A percentile compares a stretch with the other conserved stretches of the same genome.
Conservation (phyloP, 306 rosid species). For the Boehmeria nivea region DNA sequence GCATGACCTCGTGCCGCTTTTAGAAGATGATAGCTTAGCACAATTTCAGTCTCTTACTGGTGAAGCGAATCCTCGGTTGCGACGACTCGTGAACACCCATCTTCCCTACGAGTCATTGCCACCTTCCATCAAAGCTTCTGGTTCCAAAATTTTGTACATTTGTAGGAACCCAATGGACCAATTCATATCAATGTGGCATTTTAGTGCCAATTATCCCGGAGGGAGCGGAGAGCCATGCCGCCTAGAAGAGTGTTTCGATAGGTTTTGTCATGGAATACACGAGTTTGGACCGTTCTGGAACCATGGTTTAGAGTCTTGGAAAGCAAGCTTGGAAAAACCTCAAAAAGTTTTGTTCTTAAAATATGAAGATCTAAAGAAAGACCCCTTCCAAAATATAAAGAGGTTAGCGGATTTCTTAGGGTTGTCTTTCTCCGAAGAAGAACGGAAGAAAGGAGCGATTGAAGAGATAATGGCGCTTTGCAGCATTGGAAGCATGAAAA, state of each 20-base stretch:
- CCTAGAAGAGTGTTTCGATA: slow-evolving; percentile 37
- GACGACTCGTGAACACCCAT: slow-evolving; percentile 16
- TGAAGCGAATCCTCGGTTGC: too few species aligned
- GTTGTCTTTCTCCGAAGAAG: slow-evolving; percentile 34
- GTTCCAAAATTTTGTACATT: slow-evolving; percentile 25
- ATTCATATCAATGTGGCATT: slow-evolving; percentile 32
- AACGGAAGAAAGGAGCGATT: slow-evolving; percentile 25
- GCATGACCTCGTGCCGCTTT: not conserved
- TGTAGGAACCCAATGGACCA: slow-evolving; percentile 46
- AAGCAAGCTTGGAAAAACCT: slow-evolving; percentile 36
- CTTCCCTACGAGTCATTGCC: slow-evolving; percentile 4
- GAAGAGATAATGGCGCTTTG: slow-evolving; percentile 33
- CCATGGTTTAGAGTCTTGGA: slow-evolving; percentile 43
- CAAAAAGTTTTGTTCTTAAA: slow-evolving; percentile 35
- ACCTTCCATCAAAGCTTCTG: not conserved
- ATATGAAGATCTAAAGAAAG: slow-evolving; percentile 39
- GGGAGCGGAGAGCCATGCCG: not conserved
- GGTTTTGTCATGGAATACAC: not conserved
- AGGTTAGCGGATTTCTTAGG: slow-evolving; percentile 35
- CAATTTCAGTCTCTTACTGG: too few species aligned
- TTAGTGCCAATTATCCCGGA: not conserved
- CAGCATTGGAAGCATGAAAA: slow-evolving; percentile 39
- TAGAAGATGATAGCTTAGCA: too few species aligned
- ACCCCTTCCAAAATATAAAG: slow-evolving; percentile 8
- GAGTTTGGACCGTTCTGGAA: not conserved